Conservation (phyloP, 2,329 filamentous ascomycete genomes). For the Hirsutella rhossiliensis region DNA sequence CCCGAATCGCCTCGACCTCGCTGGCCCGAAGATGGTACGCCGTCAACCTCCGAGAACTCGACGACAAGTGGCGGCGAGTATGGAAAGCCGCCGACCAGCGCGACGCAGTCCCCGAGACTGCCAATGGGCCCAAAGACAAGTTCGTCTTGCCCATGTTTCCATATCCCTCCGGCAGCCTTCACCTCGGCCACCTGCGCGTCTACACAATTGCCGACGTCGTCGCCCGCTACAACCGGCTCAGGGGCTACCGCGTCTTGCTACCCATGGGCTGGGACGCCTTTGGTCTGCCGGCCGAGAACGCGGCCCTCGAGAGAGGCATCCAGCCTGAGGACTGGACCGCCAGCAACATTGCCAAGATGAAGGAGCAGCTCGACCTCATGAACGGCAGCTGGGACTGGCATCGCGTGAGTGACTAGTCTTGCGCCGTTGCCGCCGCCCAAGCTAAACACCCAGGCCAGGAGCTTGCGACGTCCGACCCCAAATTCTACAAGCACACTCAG, state of each 20-base stretch:
- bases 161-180: constrained; percentile 77
- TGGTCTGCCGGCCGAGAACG: constrained; percentile 82
- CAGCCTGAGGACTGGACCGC: constrained; percentile 70
- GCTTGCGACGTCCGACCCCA: constrained; percentile 70
- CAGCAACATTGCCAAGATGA: constrained; percentile 75
- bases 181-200: constrained; percentile 77
- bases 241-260: constrained; percentile 63
- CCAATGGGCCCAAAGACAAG: constrained; percentile 23
- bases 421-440: too few species aligned
- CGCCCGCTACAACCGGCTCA: constrained; percentile 62
- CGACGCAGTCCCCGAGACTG: constrained; percentile 4
- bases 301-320: constrained; percentile 71
- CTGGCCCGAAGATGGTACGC: constrained; percentile 22
- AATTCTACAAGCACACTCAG: constrained; percentile 85
- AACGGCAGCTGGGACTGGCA: constrained; percentile 79
- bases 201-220: constrained; percentile 86
- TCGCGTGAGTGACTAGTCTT: constrained; percentile 38
- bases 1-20: not conserved
- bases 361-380: constrained; percentile 65
- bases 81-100: constrained; percentile 21
- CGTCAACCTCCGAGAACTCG: constrained; percentile 33
- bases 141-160: constrained; percentile 90
- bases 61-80: constrained; percentile 37
- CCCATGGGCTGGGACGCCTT: constrained; percentile 97
- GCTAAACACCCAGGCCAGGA: constrained; percentile 40